These are phyloP conservation scores for Trichoderma sp. DNA, from an alignment of 2,329 filamentous ascomycete species.

Conservation along the genomic window DNA sequence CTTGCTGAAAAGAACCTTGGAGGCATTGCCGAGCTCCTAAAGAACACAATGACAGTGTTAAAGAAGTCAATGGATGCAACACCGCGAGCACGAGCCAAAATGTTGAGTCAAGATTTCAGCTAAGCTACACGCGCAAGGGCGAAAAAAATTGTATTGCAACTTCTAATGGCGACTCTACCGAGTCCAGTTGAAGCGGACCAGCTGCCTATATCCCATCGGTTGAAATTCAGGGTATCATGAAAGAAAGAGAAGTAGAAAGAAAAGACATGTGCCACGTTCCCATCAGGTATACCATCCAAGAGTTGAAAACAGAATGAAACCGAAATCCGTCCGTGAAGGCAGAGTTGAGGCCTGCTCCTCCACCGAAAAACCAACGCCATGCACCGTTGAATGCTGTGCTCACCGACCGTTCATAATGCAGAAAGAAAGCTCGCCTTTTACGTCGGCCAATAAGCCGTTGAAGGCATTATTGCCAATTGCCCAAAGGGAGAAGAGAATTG, in stretches of 20 bases:
- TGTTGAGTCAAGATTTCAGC: neutral
- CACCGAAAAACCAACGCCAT: conserved; percentile 27
- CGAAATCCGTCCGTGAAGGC: conserved; percentile 26
- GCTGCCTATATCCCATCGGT: conserved; percentile 29
- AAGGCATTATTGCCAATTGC: neutral
- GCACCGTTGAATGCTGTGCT: conserved; percentile 30
- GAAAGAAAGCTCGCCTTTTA: neutral
- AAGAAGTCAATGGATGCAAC: conserved; percentile 49
- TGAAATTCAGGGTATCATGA: conserved; percentile 41
- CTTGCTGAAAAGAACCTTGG: conserved; percentile 63
- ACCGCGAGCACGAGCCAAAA: conserved; percentile 27
- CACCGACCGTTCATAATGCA: neutral
- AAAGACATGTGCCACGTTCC: neutral
- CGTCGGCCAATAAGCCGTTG: neutral
- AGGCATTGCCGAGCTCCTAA: conserved; percentile 72
- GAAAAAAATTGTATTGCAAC: neutral
- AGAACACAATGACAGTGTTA: conserved; percentile 77
- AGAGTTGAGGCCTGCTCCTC: conserved; percentile 37
- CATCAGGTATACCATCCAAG: conserved; percentile 17
- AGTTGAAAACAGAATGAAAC: conserved; percentile 31
- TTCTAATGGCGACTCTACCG: conserved; percentile 8
- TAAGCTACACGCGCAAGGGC: neutral
- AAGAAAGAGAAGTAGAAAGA: conserved; percentile 24
- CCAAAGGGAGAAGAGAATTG: neutral
- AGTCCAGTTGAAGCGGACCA: conserved; percentile 22